These are phyloP conservation scores for Potentilla sterilis DNA, from an alignment of 306 rosid genomes.

Conservation along the genomic window DNA sequence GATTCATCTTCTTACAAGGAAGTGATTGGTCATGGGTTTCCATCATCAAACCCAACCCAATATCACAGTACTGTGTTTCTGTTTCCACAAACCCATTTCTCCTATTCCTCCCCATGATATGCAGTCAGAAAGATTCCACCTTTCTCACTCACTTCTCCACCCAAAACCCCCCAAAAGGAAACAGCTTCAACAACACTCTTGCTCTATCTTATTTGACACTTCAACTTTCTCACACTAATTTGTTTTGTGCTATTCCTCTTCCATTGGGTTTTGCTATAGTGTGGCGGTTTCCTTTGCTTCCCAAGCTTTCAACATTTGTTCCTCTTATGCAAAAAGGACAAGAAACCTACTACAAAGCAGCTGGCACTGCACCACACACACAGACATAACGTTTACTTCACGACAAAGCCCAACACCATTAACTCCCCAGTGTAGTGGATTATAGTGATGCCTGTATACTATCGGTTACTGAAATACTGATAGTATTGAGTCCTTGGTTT, in stretches of 20 bases:
- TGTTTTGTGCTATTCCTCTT: not conserved
- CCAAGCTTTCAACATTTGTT: conserved; percentile 37
- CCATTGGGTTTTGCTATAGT: conserved; percentile 15
- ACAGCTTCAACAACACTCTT: conserved; percentile 14
- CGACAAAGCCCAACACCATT: conserved; percentile 29
- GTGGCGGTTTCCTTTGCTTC: conserved; percentile 30
- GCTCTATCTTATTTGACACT: conserved; percentile 18
- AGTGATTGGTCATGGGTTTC: conserved; percentile 22
- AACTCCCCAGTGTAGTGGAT: not conserved
- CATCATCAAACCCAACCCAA: conserved; percentile 40
- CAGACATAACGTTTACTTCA: conserved; percentile 20
- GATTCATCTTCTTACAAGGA: conserved; percentile 14
- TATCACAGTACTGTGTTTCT: conserved; percentile 24
- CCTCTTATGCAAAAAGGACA: conserved; percentile 29
- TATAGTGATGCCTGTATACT: not conserved
- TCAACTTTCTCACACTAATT: not conserved
- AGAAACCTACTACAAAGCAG: conserved; percentile 14
- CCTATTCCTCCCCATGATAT: conserved; percentile 20
- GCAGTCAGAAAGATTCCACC: not conserved
- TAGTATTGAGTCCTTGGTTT: not conserved
- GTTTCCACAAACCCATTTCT: conserved; percentile 34
- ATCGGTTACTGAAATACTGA: too few species aligned
- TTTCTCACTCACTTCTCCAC: conserved; percentile 23
- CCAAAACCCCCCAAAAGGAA: conserved; percentile 4
- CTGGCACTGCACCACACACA: conserved; percentile 5